A percentile compares a stretch with the other conserved stretches of the same genome.
Evolutionary conservation across 2,329 filamentous ascomycete species (phyloP).

Genomic region (Monosporascus sp.): DNA sequence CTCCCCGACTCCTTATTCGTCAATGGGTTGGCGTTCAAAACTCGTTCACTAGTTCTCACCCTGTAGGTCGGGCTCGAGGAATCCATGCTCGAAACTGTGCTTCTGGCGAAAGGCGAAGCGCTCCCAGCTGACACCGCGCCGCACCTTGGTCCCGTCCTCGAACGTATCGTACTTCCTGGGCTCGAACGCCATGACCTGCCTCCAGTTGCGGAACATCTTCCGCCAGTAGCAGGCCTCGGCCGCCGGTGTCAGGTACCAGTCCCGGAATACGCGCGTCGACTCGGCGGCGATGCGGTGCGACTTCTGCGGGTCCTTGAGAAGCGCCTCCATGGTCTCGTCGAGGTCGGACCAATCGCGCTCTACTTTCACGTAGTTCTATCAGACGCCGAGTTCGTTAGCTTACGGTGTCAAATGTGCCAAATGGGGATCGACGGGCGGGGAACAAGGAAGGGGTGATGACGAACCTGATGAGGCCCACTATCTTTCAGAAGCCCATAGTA

Average conservation of each 20-base stretch:
- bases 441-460: neutral
- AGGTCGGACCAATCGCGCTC: conserved; percentile 37
- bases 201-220: conserved; percentile 15
- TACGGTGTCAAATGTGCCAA: neutral
- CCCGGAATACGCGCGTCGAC: conserved; percentile 41
- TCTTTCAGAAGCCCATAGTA: conserved; percentile 41
- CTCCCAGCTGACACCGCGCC: conserved; percentile 23
- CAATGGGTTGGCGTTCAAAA: neutral
- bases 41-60: conserved; percentile 1
- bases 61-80: conserved; percentile 12
- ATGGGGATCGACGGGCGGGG: too few species aligned
- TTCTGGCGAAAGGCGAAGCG: conserved; percentile 19
- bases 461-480: conserved; percentile 36
- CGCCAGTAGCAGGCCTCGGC: conserved; percentile 54
- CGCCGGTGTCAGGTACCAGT: conserved; percentile 48
- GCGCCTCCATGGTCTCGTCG: conserved; percentile 31
- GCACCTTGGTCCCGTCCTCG: conserved; percentile 10
- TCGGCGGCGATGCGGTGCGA: conserved; percentile 48
- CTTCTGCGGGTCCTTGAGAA: conserved; percentile 36
- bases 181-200: conserved; percentile 17
- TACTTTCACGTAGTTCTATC: conserved; percentile 42
- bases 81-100: conserved; percentile 17
- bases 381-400: neutral
- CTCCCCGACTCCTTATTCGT: too few species aligned
- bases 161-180: conserved; percentile 12